Evolutionary conservation across 345 rosid genomes (phyloP), one percentile per base, ranked within the genome.

Genomic region (Excoecaria cochinchinensis): DNA sequence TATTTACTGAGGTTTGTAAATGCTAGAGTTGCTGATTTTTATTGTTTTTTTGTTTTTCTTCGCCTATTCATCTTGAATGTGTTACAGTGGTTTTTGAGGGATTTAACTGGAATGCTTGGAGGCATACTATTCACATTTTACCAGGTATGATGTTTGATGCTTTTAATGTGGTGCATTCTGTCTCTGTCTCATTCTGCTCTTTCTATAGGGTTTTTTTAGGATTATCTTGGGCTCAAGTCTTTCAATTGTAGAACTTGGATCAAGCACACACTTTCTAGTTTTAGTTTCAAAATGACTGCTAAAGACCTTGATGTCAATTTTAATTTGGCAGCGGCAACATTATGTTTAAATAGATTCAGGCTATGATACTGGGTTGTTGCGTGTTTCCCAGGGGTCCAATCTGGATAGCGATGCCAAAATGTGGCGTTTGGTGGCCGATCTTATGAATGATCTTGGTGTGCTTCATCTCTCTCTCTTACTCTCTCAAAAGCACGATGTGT

Each of bases 371-470:
- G 10, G 25, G 60, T 55, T 38, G 42, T 67, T 46, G 21, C 68
- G 9, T 75, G 48, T 17, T 74, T 76, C 80, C 67, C 76, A 94
- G 98, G 98, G 98, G 63, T 94, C 98, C 61, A 87, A 88, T 82
- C 85, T 94, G 76, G 97, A 94, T 85, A 85, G 97, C 79, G 83
- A 94, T 85, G 97, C 98, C 55, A 94, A 92, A 90, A 90, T 86
- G 95, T 94, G 98, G 98, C 94, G 97, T 71, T 79, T 92, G 87
- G 93, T 92, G 55, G 98, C 98, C 13, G 98, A 94, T 82, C 84
- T 94, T 76, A 92, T 91, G 97, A 94, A 94, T 71, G 98, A 94
- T 84, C 88, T 94, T 9, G 98, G 98, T 94, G 84, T 81, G 85
- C 68, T 50, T 40, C 55, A 51, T 42, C 38, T 64, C 25, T 74